phyloP scores from a whole-genome alignment of 768 basidiomycete genomes.

The Phaffia tasmanica region DNA sequence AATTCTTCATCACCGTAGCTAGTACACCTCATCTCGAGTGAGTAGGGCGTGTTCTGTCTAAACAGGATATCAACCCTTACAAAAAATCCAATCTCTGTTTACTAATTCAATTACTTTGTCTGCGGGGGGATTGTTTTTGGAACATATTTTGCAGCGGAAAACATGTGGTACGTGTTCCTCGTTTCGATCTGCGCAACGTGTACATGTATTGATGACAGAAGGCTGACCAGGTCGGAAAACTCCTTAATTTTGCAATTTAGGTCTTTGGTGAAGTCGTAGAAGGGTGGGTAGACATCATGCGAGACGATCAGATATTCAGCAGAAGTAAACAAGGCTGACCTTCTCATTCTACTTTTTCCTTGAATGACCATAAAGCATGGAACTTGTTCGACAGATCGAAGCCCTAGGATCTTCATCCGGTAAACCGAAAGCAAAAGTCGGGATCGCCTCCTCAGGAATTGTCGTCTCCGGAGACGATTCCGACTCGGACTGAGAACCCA shows the following conservation, averaged over 20 bases:
- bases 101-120: neutral
- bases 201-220: neutral
- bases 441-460: constrained; percentile 17
- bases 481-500: neutral
- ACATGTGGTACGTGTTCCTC: constrained; percentile 10
- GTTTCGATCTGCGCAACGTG: neutral
- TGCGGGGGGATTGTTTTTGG: too few species aligned
- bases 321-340: too few species aligned
- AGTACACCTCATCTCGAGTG: constrained; percentile 34
- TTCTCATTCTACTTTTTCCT: too few species aligned
- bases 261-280: constrained; percentile 22
- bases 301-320: too few species aligned
- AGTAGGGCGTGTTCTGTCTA: constrained; percentile 17
- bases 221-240: too few species aligned
- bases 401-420: constrained; percentile 3
- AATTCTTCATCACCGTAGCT: constrained; percentile 36
- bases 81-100: neutral
- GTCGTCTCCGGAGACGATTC: constrained; percentile 17
- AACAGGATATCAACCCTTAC: neutral
- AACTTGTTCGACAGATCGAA: constrained; percentile 19
- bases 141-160: constrained; percentile 1
- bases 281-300: neutral
- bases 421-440: constrained; percentile 21
- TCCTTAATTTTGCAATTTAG: neutral
- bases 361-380: neutral